Percentiles rank a stretch among this genome's conserved stretches.
Evolutionary conservation across 2,329 filamentous ascomycete genomes (phyloP).

Genomic region (Lecanoromycetidae sp.): DNA sequence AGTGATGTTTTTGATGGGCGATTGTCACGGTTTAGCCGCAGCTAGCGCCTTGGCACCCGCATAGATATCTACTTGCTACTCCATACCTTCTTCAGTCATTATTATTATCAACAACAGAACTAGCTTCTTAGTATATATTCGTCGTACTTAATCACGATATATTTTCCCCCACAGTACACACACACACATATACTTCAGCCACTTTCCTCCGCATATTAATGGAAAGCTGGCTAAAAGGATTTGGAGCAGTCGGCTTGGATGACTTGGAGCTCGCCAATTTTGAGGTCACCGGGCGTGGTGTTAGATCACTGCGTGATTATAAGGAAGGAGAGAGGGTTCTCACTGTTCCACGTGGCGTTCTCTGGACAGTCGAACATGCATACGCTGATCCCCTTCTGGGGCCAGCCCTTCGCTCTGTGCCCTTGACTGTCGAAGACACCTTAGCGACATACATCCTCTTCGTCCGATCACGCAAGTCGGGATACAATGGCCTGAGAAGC

Average conservation of each 20-base stretch:
- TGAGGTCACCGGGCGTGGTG: slow-evolving; percentile 25
- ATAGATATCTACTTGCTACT: too few species aligned
- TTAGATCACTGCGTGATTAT: slow-evolving; percentile 23
- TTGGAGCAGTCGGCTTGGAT: slow-evolving; percentile 24
- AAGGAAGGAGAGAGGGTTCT: slow-evolving; percentile 27
- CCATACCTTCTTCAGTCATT: too few species aligned
- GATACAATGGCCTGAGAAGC: slow-evolving; percentile 23
- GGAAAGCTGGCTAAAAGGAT: slow-evolving; percentile 26
- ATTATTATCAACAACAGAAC: too few species aligned
- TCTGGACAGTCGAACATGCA: slow-evolving; percentile 27
- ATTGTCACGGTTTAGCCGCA: too few species aligned
- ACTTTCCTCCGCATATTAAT: slow-evolving; percentile 19
- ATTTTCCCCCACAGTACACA: too few species aligned
- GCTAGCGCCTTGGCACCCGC: too few species aligned
- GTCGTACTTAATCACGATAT: too few species aligned
- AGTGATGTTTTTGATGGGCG: not conserved
- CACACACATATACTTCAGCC: slow-evolving; percentile 9
- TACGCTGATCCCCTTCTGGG: slow-evolving; percentile 25
- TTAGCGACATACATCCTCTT: slow-evolving; percentile 27
- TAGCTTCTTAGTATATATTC: too few species aligned
- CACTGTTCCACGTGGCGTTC: slow-evolving; percentile 24
- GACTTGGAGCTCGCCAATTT: slow-evolving; percentile 26
- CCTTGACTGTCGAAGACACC: slow-evolving; percentile 26
- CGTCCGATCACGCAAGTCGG: slow-evolving; percentile 25
- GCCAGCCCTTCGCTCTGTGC: slow-evolving; percentile 23